These are phyloP conservation scores for Cymbidium sinense DNA, from an alignment of 106 monocot genomes.

Conservation along the genomic window DNA sequence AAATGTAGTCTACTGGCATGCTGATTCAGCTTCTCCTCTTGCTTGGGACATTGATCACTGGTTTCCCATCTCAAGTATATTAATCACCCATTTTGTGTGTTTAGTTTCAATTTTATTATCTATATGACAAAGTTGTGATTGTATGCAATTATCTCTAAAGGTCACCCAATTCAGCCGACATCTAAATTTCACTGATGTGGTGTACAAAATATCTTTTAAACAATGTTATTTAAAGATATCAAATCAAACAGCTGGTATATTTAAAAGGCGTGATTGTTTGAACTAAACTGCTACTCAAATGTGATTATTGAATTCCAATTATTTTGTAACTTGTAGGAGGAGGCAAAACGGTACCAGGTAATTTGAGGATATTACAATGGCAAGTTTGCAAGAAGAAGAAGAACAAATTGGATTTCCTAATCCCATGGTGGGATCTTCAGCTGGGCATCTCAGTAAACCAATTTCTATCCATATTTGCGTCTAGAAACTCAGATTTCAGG, in stretches of 20 bases:
- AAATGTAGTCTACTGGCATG: constrained; percentile 79
- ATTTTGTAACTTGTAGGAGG: constrained; percentile 42
- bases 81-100: neutral
- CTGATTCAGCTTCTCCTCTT: constrained; percentile 76
- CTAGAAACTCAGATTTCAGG: constrained; percentile 81
- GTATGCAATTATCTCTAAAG: neutral
- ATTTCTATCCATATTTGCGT: constrained; percentile 71
- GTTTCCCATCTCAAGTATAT: constrained; percentile 79
- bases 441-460: constrained; percentile 88
- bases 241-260: no score
- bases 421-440: constrained; percentile 98
- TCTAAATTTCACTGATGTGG: no score
- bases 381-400: constrained; percentile 84
- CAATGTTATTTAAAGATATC: no score
- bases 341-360: constrained; percentile 74
- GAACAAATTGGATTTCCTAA: constrained; percentile 70
- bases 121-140: neutral
- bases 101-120: neutral
- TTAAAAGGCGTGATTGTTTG: no score
- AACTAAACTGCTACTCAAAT: no score
- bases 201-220: no score
- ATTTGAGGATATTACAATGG: constrained; percentile 75
- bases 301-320: neutral
- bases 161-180: no score
- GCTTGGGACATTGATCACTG: constrained; percentile 93